Evolutionary conservation across 2,329 filamentous ascomycete genomes (phyloP).

Genomic region (Gaeumannomyces tritici): DNA sequence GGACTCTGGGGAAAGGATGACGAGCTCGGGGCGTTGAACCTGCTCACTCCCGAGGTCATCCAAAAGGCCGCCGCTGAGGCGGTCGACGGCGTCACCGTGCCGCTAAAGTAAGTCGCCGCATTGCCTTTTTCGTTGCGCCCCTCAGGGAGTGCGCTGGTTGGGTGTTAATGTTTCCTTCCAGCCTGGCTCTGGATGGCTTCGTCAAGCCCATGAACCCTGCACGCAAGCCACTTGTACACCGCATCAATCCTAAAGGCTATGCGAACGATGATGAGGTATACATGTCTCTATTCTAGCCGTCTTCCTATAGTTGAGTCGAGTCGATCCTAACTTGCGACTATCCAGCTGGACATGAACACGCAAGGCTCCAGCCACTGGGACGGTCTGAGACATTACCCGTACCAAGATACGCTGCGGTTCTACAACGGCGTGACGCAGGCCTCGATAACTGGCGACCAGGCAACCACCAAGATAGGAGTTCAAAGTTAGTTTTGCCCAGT

Average conservation of each 20-base stretch:
- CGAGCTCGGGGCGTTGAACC: background rate
- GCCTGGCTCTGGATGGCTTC: background rate
- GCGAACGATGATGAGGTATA: background rate
- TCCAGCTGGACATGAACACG: background rate
- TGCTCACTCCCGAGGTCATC: background rate
- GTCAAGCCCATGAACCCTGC: background rate
- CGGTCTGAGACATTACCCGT: background rate
- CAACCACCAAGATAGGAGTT: background rate
- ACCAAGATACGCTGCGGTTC: background rate
- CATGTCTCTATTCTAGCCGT: background rate
- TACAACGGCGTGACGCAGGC: background rate
- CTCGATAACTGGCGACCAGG: background rate
- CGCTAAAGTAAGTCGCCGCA: background rate
- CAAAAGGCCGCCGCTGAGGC: background rate
- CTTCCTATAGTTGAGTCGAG: background rate
- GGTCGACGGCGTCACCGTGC: background rate
- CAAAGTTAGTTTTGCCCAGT: background rate
- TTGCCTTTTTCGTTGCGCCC: too few relatives aligned
- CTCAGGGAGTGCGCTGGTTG: background rate
- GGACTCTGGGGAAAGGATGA: background rate
- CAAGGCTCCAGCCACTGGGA: background rate
- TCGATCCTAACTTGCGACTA: background rate
- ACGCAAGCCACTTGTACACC: background rate
- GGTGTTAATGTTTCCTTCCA: background rate
- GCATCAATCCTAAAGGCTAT: background rate